phyloP scores from a whole-genome alignment of 1,284 basidiomycete genomes.

The Fistulinella staudtii region DNA sequence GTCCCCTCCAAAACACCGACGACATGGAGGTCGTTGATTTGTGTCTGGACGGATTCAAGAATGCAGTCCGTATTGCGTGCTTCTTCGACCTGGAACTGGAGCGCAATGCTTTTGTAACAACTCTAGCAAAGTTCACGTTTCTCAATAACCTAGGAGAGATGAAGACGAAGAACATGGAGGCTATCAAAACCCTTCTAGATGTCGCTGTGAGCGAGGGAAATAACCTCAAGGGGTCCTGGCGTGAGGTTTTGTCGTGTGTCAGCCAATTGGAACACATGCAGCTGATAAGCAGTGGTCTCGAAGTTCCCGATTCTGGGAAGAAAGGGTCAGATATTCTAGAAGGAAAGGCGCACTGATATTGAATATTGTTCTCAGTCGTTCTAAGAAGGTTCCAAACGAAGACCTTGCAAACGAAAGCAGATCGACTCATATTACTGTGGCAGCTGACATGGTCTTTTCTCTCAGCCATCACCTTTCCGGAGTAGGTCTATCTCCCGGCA shows the following conservation, averaged over 20 bases:
- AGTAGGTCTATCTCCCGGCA: conserved; percentile 49
- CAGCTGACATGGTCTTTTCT: conserved; percentile 99
- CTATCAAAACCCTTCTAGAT: conserved; percentile 90
- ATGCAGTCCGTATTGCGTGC: conserved; percentile 89
- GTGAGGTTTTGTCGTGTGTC: conserved; percentile 91
- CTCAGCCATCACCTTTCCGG: conserved; percentile 92
- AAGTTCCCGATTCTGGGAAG: conserved; percentile 75
- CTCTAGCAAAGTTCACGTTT: conserved; percentile 95
- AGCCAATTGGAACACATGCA: conserved; percentile 98
- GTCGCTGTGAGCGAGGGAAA: conserved; percentile 93
- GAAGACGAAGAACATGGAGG: conserved; percentile 98
- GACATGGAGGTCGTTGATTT: conserved; percentile 88
- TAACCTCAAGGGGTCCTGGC: conserved; percentile 92
- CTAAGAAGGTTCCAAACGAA: conserved; percentile 77
- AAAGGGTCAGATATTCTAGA: conserved; percentile 58
- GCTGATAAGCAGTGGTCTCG: conserved; percentile 83
- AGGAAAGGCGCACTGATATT: conserved; percentile 1
- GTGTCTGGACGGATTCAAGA: conserved; percentile 93
- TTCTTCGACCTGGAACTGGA: conserved; percentile 95
- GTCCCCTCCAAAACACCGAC: conserved; percentile 88
- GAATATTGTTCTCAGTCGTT: conserved; percentile 40
- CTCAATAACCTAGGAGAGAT: conserved; percentile 95
- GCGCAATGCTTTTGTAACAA: conserved; percentile 96
- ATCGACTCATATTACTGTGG: conserved; percentile 97
- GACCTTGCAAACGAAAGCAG: conserved; percentile 96